phyloP scores from a whole-genome alignment of 1,284 basidiomycete species.

The Exobasidium cylindrosporum region DNA sequence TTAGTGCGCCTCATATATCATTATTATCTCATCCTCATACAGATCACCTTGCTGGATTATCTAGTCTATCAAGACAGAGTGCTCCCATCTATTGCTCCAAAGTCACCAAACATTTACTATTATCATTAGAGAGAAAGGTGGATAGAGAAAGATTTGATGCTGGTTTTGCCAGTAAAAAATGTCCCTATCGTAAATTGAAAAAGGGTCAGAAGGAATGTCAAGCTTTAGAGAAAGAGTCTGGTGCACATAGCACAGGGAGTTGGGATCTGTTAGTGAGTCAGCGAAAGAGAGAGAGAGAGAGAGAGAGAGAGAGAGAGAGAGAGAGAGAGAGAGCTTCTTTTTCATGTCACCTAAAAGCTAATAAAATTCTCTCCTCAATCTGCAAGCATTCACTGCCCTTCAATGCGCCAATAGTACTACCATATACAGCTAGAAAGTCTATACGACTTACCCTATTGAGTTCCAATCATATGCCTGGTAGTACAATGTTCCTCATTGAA shows the following conservation, averaged over 20 bases:
- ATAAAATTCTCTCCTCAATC: no score
- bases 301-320: no score
- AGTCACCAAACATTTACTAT: constrained; percentile 37
- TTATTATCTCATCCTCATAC: constrained; percentile 50
- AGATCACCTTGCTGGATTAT: constrained; percentile 47
- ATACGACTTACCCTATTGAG: constrained; percentile 77
- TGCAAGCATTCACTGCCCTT: constrained; percentile 29
- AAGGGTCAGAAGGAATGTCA: constrained; percentile 18
- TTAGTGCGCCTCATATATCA: constrained; percentile 28
- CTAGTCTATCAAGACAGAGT: constrained; percentile 23
- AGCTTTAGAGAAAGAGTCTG: neutral
- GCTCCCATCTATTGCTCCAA: constrained; percentile 41
- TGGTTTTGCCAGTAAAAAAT: constrained; percentile 20
- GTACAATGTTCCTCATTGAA: constrained; percentile 86
- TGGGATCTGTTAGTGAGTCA: constrained; percentile 3
- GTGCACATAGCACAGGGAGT: neutral
- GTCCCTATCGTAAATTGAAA: constrained; percentile 33
- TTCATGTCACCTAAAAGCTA: no score
- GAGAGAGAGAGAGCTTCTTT: neutral
- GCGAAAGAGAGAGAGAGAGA: neutral
- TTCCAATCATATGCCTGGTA: constrained; percentile 91
- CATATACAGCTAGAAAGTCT: constrained; percentile 62
- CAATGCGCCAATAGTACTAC: constrained; percentile 65
- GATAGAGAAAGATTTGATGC: constrained; percentile 26
- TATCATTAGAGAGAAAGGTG: constrained; percentile 36